Percentiles rank a stretch among this genome's conserved stretches.
These are phyloP conservation scores for Malus fusca DNA, from an alignment of 306 rosid species.

Conservation along the genomic window DNA sequence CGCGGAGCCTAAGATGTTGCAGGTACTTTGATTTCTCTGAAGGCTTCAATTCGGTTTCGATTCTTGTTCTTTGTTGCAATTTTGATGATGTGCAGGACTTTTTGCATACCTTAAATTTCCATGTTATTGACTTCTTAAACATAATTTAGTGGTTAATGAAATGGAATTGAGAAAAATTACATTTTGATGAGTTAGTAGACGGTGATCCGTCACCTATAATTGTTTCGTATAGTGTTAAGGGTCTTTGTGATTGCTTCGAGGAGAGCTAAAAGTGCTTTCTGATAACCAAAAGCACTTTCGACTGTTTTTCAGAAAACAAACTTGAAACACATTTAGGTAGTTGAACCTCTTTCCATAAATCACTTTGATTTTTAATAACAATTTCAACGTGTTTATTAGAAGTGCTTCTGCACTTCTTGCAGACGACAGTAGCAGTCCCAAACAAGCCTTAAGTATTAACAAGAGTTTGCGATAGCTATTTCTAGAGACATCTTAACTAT, in stretches of 20 bases:
- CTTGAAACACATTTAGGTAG: too few species aligned
- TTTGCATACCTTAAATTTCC: neutral
- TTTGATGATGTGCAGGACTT: neutral
- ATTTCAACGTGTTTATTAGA: too few species aligned
- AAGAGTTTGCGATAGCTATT: neutral
- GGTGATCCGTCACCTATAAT: neutral
- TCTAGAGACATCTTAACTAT: neutral
- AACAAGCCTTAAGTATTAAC: too few species aligned
- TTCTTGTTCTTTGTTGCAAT: neutral
- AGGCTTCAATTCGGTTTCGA: neutral
- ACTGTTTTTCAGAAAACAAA: too few species aligned
- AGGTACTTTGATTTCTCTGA: slow-evolving; percentile 19
- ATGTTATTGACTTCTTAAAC: neutral
- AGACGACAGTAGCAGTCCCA: too few species aligned
- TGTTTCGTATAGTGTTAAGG: neutral
- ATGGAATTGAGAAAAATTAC: neutral
- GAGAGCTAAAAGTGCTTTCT: too few species aligned
- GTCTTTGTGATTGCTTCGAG: too few species aligned
- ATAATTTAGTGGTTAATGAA: neutral
- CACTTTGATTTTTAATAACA: too few species aligned
- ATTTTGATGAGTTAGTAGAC: neutral
- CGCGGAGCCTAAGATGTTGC: slow-evolving; percentile 52
- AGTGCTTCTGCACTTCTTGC: too few species aligned
- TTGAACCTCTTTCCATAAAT: too few species aligned
- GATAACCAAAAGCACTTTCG: too few species aligned